A percentile compares a stretch with the other conserved stretches of the same genome.
Conservation (phyloP, 2,329 filamentous ascomycete genomes). For the Helicocarpus griseus region DNA sequence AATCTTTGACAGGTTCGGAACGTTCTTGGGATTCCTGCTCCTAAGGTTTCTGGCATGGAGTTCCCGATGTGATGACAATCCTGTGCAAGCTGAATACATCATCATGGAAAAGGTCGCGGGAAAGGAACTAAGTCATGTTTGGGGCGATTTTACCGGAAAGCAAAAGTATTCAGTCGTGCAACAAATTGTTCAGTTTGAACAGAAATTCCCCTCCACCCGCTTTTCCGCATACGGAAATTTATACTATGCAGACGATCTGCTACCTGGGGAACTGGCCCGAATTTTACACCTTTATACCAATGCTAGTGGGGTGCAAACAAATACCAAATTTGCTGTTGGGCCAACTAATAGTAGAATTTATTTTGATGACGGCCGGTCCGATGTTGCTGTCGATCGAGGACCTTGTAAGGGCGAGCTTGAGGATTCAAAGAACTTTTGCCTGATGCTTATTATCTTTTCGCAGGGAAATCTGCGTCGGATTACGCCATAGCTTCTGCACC, state of each 20-base stretch:
- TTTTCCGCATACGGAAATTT: conserved; percentile 2
- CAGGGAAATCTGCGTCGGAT: background rate
- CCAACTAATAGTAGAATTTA: conserved; percentile 19
- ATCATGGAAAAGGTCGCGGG: conserved; percentile 25
- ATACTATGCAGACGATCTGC: conserved; percentile 2
- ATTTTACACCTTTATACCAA: background rate
- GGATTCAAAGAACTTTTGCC: background rate
- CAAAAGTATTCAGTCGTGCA: conserved; percentile 1
- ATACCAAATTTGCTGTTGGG: conserved; percentile 18
- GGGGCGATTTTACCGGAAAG: conserved; percentile 11
- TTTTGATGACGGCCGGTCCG: conserved; percentile 13
- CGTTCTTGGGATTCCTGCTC: background rate
- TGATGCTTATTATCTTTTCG: background rate
- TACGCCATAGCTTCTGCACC: background rate
- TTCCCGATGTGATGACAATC: conserved; percentile 22
- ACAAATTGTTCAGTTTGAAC: conserved; percentile 1
- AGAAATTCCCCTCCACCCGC: background rate
- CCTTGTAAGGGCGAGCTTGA: conserved; percentile 2
- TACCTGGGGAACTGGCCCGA: background rate
- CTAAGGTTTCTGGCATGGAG: conserved; percentile 3
- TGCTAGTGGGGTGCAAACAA: background rate
- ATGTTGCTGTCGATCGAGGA: conserved; percentile 1
- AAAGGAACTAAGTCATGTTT: conserved; percentile 18
- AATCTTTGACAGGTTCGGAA: background rate
- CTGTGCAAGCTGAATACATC: conserved; percentile 26